A percentile compares a stretch with the other conserved stretches of the same genome.
phyloP scores from a whole-genome alignment of 768 basidiomycete species.

The Neoboletus subvelutipes region DNA sequence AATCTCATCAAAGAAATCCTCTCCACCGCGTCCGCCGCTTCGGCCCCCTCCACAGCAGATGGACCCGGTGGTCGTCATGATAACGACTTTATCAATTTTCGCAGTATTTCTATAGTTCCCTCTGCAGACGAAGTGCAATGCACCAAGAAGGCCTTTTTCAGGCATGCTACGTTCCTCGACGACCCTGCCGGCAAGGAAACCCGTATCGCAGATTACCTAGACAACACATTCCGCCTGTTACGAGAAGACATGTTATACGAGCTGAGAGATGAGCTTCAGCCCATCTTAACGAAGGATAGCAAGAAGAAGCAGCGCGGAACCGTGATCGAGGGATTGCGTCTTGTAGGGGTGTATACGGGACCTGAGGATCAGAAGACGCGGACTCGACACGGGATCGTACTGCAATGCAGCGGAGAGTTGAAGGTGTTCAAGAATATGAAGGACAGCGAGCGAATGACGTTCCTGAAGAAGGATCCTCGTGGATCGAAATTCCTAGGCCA shows the following conservation, averaged over 20 bases:
- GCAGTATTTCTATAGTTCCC: conserved; percentile 60
- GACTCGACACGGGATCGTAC: conserved; percentile 42
- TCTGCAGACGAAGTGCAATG: conserved; percentile 57
- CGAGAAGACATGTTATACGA: conserved; percentile 64
- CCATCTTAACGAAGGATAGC: conserved; percentile 36
- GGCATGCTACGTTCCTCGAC: conserved; percentile 43
- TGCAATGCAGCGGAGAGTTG: conserved; percentile 38
- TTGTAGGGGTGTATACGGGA: conserved; percentile 37
- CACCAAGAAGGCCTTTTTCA: conserved; percentile 46
- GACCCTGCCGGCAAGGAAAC: conserved; percentile 38
- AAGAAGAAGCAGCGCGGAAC: conserved; percentile 39
- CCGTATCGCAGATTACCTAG: conserved; percentile 51
- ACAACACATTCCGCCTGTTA: conserved; percentile 65
- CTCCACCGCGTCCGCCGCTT: conserved; percentile 24
- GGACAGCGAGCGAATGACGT: conserved; percentile 38
- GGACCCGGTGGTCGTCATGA: conserved; percentile 67
- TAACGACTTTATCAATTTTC: conserved; percentile 64
- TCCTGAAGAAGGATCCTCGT: conserved; percentile 37
- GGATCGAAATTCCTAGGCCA: conserved; percentile 46
- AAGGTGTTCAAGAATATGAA: conserved; percentile 35
- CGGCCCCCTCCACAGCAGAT: conserved; percentile 16
- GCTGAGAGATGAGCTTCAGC: conserved; percentile 54
- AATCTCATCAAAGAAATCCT: conserved; percentile 43
- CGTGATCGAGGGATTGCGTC: conserved; percentile 37
- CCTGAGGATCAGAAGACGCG: conserved; percentile 28